Conservation (phyloP, 306 rosid species). For the Cicer bijugum region DNA sequence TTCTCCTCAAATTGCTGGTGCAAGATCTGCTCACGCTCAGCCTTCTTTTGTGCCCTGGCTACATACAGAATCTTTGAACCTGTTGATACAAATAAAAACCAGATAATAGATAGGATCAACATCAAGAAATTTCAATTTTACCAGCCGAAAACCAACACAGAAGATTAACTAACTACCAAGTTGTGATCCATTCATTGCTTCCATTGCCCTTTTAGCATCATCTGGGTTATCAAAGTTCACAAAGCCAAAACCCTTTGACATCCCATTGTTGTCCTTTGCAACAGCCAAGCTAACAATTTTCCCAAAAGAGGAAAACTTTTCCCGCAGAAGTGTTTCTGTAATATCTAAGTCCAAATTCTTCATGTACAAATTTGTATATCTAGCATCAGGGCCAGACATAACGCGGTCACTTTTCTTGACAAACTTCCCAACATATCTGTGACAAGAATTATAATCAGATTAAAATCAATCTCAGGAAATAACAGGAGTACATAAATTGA, state of each 20-base stretch:
- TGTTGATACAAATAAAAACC: conserved; percentile 49
- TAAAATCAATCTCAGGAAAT: conserved; percentile 21
- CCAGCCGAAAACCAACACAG: conserved; percentile 27
- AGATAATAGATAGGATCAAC: conserved; percentile 12
- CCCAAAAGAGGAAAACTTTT: conserved; percentile 72
- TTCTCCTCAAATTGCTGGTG: conserved; percentile 74
- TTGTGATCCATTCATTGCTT: conserved; percentile 69
- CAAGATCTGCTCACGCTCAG: conserved; percentile 81
- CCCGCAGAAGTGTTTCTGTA: conserved; percentile 63
- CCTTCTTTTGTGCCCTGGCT: conserved; percentile 85
- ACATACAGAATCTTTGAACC: conserved; percentile 82
- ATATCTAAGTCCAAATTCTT: conserved; percentile 76
- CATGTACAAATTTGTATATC: conserved; percentile 77
- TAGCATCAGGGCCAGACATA: conserved; percentile 58
- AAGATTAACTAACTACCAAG: conserved; percentile 58
- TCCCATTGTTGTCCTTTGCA: conserved; percentile 64
- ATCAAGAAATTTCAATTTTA: conserved; percentile 14
- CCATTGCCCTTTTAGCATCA: conserved; percentile 81
- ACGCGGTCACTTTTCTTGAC: conserved; percentile 68
- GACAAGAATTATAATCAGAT: conserved; percentile 35
- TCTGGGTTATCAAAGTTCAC: conserved; percentile 73
- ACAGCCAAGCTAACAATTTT: conserved; percentile 70
- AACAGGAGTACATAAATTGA: conserved; percentile 29
- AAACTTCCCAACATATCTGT: conserved; percentile 81
- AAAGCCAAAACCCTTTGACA: conserved; percentile 81